Base-by-base conservation (phyloP, 208 protist species). In the Histomonas meleagridis region DNA sequence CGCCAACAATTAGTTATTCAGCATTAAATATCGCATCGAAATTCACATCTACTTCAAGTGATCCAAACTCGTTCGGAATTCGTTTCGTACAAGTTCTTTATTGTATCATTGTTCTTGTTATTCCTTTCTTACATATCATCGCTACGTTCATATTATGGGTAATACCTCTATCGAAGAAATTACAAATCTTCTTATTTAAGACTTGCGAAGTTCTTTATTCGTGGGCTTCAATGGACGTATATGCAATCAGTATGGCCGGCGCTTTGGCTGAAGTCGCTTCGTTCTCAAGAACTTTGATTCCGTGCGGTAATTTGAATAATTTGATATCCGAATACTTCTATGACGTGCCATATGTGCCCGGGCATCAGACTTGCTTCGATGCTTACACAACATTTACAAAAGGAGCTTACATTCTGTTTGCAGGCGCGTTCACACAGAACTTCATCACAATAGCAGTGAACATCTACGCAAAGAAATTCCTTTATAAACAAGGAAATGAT, bases 181-280 rank as follows among this genome's bases (percentile, higher is more conserved):
- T 79, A 23, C 70, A 79, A 35, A 48, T 23, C 10, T 32, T 7
- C 10, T 79, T 79, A 14, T 79, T 46, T 18, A 43, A 46, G 7
- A 40, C 70, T 21, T 48, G 40, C 12, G 95, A 96, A 91, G 93
- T 96, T 46, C 57, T 97, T 5, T 94, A 96, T n/a, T 96, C 97
- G 48, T 98, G 97, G 97, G 95, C 95, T n/a, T 95, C 94, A 0
- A 92, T 95, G 1, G 96, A 98, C 86, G 97, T 96, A 0, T 94
- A 97, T 86, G 90, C 97, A 28, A 53, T 97, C 9, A 95, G 95
- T 35, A 96, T 97, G 78, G 65, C 97, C 32, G 95, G 94, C 21
- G 96, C 96, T 0, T 93, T 97, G 9, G 81, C 97, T 35, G 95
- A 98, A 93, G 91, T 97, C 7, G 93, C 95, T 16, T 96, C 96